Evolutionary conservation across 805 yeast species (phyloP), one percentile per base, ranked within the genome.

Genomic region (Lachancea nothofagi): DNA sequence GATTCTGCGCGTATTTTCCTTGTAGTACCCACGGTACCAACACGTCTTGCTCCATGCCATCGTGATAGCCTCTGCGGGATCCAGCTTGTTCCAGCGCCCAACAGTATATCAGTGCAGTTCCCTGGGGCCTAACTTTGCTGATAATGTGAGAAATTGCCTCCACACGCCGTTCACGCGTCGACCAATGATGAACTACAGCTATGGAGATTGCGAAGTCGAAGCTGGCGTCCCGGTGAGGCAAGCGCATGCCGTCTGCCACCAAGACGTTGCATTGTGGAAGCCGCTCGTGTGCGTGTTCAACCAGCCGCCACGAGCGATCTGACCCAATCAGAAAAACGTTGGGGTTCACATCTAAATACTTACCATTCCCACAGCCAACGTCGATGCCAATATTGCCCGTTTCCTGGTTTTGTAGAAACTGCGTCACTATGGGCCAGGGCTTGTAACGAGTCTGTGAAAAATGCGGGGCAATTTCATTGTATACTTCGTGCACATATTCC

Each of bases 331-430:
- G 71, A 53, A 60, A 80, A 3, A 90, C 59, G 32, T 82, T 70
- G 7, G 72, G 67, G 59, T 90, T 89, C 9, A 88, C 73, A 2
- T 73, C 74, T 29, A 90, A 60, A 57, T 93, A 93, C 57, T 93
- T 93, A 2, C 98, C 98, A 59, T 93, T 93, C 3, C 98, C 98
- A 61, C 97, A 90, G 0, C 98, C 98, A 15, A 90, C 86, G 64
- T 93, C 98, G 21, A 88, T 69, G 1, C 98, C 98, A 0, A 90
- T 46, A 1, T 80, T 64, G 30, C 86, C 82, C 5, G 65, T 64
- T 0, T 57, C 43, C 50, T 75, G 74, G 1, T 61, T 49, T 8
- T 50, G 55, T 32, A 93, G 62, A 55, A 83, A 93, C 44, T 70
- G 61, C 37, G 84, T 85, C 19, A 93, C 98, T 15, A 88, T 78